Base-by-base conservation (phyloP, 2,329 filamentous ascomycete species). In the Venturia aucupariae region DNA sequence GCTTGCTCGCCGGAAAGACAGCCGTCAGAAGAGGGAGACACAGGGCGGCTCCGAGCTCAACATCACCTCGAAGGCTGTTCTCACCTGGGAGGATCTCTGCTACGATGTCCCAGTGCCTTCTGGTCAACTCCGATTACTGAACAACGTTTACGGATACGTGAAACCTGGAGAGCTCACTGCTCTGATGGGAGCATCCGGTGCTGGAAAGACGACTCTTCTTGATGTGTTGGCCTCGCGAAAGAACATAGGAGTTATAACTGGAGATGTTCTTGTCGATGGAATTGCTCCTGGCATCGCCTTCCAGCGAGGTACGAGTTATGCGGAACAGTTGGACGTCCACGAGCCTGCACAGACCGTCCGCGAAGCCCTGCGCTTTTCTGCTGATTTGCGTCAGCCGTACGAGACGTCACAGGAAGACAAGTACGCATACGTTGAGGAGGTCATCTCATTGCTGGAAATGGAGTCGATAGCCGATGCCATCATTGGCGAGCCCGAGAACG, bases 151-250 rank as follows among this genome's bases (percentile, higher is more conserved):
- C 68, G 92, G 87, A 1, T 93, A 88, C 68, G 89, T 92, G 62
- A 86, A 87, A 67, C 90, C 90, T 1, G 90, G 90, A 39, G 84
- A 88, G 69, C 80, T 93, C 11, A 92, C 89, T 3, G 89, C 90
- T 2, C 78, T 94, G 1, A 92, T 94, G 88, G 90, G 90, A 4
- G 79, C 79, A 17, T 83, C 80, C 3, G 84, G 84, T n/a, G 91
- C 90, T 4, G 91, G 91, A 60, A 96, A 96, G 77, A 94, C 90
- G 0, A 95, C 91, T 0, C 78, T 95, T 0, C 79, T 96, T 2
- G 90, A 96, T 70, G 89, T 93, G 0, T 78, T 95, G 13, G 85
- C 86, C 1, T 77, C 81, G 5, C 76, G 86, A 64, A 86, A 86
- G 73, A 87, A 83, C 67, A 85, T 87, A 66, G 86, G 86, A 68